Conservation (phyloP, 2,329 filamentous ascomycete genomes). For the Scopulariopsis brevicaulis region DNA sequence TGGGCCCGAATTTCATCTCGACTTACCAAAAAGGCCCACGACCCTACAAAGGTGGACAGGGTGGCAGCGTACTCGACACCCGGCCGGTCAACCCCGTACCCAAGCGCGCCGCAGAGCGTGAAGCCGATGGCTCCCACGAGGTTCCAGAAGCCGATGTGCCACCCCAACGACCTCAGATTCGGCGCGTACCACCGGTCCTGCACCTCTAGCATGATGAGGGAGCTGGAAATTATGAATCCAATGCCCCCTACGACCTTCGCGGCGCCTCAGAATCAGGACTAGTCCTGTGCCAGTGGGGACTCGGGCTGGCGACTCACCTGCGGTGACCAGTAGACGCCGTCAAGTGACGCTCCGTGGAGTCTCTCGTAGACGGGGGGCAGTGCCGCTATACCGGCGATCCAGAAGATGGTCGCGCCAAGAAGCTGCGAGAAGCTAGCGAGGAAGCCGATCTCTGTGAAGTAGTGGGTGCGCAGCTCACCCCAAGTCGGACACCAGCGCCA, state of each 20-base stretch:
- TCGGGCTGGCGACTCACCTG: constrained; percentile 20
- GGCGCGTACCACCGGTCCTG: constrained; percentile 53
- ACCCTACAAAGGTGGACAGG: constrained; percentile 36
- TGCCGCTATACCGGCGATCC: constrained; percentile 49
- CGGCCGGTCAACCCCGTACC: constrained; percentile 27
- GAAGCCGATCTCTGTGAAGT: constrained; percentile 51
- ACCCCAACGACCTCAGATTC: constrained; percentile 43
- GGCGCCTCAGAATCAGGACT: not conserved
- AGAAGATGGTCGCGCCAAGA: constrained; percentile 50
- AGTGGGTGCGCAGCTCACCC: constrained; percentile 45
- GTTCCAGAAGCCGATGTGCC: constrained; percentile 59
- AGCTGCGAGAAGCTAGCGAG: constrained; percentile 46
- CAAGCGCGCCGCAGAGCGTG: constrained; percentile 46
- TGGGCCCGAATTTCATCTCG: not conserved
- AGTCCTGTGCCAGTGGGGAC: not conserved
- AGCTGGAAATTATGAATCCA: constrained; percentile 47
- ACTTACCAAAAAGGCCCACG: constrained; percentile 33
- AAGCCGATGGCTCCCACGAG: constrained; percentile 52
- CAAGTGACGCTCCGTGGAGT: constrained; percentile 29
- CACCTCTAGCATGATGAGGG: constrained; percentile 55
- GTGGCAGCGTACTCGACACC: constrained; percentile 33
- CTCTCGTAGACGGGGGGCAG: constrained; percentile 42
- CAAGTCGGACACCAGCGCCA: constrained; percentile 52
- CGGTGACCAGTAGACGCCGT: constrained; percentile 47
- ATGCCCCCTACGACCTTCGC: constrained; percentile 41